Evolutionary conservation across 495 filamentous ascomycete species (phyloP).

Genomic region (Penicillium nucicola): DNA sequence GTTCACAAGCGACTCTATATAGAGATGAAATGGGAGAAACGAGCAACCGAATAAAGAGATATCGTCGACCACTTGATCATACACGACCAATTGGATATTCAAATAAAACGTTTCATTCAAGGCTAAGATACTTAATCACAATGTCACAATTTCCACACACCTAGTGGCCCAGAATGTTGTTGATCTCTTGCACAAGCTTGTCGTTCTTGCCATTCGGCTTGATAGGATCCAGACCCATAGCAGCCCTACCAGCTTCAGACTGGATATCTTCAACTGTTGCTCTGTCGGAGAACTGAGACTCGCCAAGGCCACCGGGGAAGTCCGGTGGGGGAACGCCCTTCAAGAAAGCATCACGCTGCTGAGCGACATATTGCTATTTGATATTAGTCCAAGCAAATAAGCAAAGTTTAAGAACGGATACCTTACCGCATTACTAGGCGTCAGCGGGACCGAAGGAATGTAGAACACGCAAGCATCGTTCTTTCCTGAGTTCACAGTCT

Average conservation of each 20-base stretch:
- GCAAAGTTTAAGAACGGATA: neutral
- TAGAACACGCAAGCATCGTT: constrained; percentile 70
- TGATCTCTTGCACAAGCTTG: neutral
- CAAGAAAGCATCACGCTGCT: constrained; percentile 50
- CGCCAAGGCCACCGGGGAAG: constrained; percentile 57
- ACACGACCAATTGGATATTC: too few species aligned
- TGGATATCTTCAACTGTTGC: constrained; percentile 1
- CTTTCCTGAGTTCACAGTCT: constrained; percentile 59
- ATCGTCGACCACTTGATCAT: too few species aligned
- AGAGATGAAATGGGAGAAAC: too few species aligned
- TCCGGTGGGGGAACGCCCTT: constrained; percentile 59
- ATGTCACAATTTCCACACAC: neutral
- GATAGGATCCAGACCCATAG: constrained; percentile 2
- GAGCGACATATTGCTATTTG: constrained; percentile 44
- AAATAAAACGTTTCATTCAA: too few species aligned
- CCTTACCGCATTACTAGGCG: constrained; percentile 52
- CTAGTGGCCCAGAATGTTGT: neutral
- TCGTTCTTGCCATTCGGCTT: neutral
- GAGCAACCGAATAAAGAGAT: too few species aligned
- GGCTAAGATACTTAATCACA: too few species aligned
- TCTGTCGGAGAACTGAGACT: constrained; percentile 8
- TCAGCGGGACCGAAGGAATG: constrained; percentile 71
- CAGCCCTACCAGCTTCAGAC: constrained; percentile 1
- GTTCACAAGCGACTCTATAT: too few species aligned
- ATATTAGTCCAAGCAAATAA: neutral